Percentiles rank a stretch among this genome's conserved stretches.
Conservation (phyloP, 2,329 filamentous ascomycete species). For the Penicillium sp. region DNA sequence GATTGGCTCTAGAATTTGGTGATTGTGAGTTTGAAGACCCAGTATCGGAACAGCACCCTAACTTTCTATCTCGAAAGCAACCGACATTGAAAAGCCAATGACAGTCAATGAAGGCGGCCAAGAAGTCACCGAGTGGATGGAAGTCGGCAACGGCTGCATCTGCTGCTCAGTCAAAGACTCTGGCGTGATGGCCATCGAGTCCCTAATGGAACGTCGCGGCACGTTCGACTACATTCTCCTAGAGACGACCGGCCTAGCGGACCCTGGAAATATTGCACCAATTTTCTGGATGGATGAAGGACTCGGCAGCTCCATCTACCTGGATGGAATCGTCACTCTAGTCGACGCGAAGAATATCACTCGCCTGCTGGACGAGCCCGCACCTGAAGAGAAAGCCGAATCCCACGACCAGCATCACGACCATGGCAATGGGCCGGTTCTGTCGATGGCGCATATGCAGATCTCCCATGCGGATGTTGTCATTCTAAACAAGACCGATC, state of each 20-base stretch:
- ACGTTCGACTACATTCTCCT: conserved; percentile 97
- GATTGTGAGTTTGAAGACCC: conserved; percentile 60
- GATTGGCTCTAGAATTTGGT: conserved; percentile 65
- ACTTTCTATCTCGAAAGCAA: conserved; percentile 54
- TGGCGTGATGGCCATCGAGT: conserved; percentile 92
- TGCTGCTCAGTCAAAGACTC: conserved; percentile 97
- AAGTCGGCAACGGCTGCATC: conserved; percentile 94
- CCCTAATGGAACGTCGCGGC: conserved; percentile 89
- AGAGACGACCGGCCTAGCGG: conserved; percentile 92
- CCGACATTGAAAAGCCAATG: conserved; percentile 94
- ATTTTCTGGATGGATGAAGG: conserved; percentile 98
- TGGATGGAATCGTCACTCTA: conserved; percentile 94
- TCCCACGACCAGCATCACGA: conserved; percentile 46
- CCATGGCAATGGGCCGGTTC: conserved; percentile 60
- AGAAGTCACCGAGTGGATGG: conserved; percentile 89
- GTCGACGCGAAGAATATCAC: conserved; percentile 94
- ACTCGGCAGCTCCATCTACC: conserved; percentile 89
- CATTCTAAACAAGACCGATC: conserved; percentile 89
- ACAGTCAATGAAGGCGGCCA: conserved; percentile 84
- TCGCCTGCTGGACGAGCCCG: conserved; percentile 71
- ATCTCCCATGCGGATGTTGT: conserved; percentile 96
- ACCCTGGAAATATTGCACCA: conserved; percentile 92
- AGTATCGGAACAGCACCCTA: background rate
- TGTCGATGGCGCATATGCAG: conserved; percentile 93
- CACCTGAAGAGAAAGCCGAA: conserved; percentile 48